Evolutionary conservation across 768 basidiomycete genomes (phyloP).

Genomic region (Mycena haematopus): DNA sequence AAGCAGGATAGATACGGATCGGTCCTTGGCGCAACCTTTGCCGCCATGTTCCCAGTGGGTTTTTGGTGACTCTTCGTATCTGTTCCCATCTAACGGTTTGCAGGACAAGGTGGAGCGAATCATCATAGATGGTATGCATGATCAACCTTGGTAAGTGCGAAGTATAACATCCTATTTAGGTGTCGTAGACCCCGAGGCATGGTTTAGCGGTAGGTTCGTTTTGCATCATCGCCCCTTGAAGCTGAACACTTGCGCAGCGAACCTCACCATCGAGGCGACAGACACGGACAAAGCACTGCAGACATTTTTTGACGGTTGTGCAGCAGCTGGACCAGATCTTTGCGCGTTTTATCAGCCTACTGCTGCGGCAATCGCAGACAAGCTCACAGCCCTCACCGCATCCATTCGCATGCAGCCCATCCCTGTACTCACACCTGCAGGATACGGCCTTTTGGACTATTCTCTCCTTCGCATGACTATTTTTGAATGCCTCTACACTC

Average conservation of each 20-base stretch:
- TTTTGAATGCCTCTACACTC: constrained; percentile 33
- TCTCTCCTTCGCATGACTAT: constrained; percentile 29
- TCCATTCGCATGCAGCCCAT: constrained; percentile 31
- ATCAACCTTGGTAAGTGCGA: background rate
- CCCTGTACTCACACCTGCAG: constrained; percentile 25
- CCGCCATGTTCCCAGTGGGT: constrained; percentile 43
- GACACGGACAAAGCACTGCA: constrained; percentile 34
- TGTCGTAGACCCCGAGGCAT: constrained; percentile 31
- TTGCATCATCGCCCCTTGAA: constrained; percentile 1
- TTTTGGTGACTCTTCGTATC: background rate
- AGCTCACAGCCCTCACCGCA: constrained; percentile 28
- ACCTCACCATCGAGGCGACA: constrained; percentile 32
- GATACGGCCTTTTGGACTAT: constrained; percentile 37
- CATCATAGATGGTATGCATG: constrained; percentile 39
- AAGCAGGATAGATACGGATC: constrained; percentile 34
- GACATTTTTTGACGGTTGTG: constrained; percentile 34
- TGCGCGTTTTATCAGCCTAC: constrained; percentile 37
- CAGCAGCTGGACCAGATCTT: constrained; percentile 31
- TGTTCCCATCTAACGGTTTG: background rate
- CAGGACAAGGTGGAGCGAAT: constrained; percentile 43
- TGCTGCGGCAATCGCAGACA: constrained; percentile 24
- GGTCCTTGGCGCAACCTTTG: constrained; percentile 40
- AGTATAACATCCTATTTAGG: constrained; percentile 5
- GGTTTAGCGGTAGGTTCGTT: constrained; percentile 29
- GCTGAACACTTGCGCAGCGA: constrained; percentile 11